Base-by-base conservation (phyloP, 169 alveolate species). In the Eimeria brunetti region DNA sequence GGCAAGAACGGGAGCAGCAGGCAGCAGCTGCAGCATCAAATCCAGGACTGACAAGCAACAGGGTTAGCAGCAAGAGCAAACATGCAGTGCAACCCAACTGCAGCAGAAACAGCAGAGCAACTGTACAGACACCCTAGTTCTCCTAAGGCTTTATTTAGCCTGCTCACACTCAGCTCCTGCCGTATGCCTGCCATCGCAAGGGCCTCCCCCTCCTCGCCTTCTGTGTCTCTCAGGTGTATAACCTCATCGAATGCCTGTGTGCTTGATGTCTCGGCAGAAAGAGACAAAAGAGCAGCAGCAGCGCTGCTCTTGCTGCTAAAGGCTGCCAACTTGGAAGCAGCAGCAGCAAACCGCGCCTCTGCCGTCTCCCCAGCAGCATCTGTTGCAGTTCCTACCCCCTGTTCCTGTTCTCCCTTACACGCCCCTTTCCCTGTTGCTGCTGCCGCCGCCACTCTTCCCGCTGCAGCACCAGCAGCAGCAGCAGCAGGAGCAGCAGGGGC, bases 121-220 rank as follows among this genome's bases (percentile, higher is more conserved):
- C 62, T 78, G 41, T 27, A 78, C 27, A 5, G 84, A 44, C 60
- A 75, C 33, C n/a, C 46, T 4, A 41, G 46, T 41, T 41, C 46
- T 41, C 46, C 1, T 41, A 41, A 41, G 4, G n/a, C n/a, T n/a
- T n/a, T 0, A 67, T 30, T 12, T 16, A 67, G 30, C 9, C 14
- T 33, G 60, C 91, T 56, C 8, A 85, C 91, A 33, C 67, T 60
- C 30, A 85, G 80, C 73, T 85, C 91, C 62, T 46, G 91, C 2
- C 60, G 58, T 20, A 85, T 58, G 14, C 91, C 91, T 20, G 91
- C 91, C 33, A 78, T 78, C 49, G 58, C 91, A 30, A 85, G 91
- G 44, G 80, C 60, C 22, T 41, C 80, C 24, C 60, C 91, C 11
- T 81, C 41, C 18, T 51, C 58, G 36, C 89, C 36, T 2, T 22